These are phyloP conservation scores for Phytophthora colocasiae DNA, from an alignment of 352 stramenopile genomes.

Conservation along the genomic window DNA sequence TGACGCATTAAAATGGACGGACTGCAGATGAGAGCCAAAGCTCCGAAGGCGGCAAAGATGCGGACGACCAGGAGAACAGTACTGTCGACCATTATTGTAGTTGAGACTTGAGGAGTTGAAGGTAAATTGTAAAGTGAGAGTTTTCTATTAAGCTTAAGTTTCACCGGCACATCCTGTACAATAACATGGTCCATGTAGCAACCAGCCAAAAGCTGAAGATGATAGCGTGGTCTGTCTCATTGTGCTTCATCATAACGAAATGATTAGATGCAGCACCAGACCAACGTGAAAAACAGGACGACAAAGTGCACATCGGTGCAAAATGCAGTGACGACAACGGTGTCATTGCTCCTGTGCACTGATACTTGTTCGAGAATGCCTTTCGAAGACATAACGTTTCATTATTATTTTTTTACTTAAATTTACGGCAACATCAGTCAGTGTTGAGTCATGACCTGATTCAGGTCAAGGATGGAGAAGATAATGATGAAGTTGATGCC, in stretches of 20 bases:
- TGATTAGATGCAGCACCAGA: conserved; percentile 23
- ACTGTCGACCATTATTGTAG: conserved; percentile 21
- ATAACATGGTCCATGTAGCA: neutral
- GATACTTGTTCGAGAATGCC: neutral
- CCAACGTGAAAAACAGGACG: neutral
- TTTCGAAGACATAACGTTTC: too few species aligned
- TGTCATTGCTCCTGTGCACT: neutral
- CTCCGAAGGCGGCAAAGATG: conserved; percentile 36
- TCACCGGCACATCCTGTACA: too few species aligned
- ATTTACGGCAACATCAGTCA: too few species aligned
- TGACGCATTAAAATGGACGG: conserved; percentile 45
- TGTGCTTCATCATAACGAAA: conserved; percentile 22
- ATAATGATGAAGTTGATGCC: neutral
- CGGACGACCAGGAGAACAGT: conserved; percentile 34
- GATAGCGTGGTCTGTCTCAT: conserved; percentile 25
- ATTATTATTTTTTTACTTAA: too few species aligned
- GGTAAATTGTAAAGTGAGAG: conserved; percentile 20
- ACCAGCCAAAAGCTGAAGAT: conserved; percentile 4
- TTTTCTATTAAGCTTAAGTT: neutral
- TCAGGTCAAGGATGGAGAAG: neutral
- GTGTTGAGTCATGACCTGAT: too few species aligned
- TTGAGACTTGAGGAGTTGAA: neutral
- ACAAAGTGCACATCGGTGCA: conserved; percentile 3
- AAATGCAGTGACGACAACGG: conserved; percentile 12
- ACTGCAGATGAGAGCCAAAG: conserved; percentile 47